Conservation (phyloP, 805 yeast genomes). For the Hanseniaspora hatyaiensis region DNA sequence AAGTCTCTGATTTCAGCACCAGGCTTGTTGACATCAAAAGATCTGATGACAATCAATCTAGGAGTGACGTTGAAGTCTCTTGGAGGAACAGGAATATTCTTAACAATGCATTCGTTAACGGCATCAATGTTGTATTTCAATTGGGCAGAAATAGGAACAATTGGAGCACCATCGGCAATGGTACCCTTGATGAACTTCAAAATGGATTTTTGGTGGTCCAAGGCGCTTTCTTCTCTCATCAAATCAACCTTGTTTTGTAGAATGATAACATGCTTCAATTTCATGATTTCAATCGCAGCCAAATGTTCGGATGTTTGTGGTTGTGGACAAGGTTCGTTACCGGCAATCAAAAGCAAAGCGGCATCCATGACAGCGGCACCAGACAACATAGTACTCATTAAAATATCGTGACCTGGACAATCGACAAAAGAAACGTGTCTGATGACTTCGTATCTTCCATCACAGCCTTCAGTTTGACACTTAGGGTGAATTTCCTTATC, state of each 20-base stretch:
- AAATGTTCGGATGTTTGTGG: constrained; percentile 98
- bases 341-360: constrained; percentile 88
- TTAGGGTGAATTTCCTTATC: constrained; percentile 91
- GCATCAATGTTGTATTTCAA: constrained; percentile 97
- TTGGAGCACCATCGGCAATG: constrained; percentile 97
- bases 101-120: constrained; percentile 90
- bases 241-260: constrained; percentile 96
- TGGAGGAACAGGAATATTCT: constrained; percentile 85
- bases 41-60: constrained; percentile 89
- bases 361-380: constrained; percentile 99
- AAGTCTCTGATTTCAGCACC: constrained; percentile 94
- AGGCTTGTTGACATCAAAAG: constrained; percentile 97
- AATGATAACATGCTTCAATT: constrained; percentile 88
- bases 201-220: constrained; percentile 89
- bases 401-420: constrained; percentile 99
- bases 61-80: constrained; percentile 93
- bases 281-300: constrained; percentile 99
- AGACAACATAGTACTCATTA: constrained; percentile 99
- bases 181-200: constrained; percentile 92
- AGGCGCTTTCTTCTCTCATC: constrained; percentile 93
- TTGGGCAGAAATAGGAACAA: constrained; percentile 97
- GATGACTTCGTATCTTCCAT: constrained; percentile 76
- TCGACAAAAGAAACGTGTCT: constrained; percentile 98
- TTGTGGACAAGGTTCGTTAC: constrained; percentile 98
- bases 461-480: constrained; percentile 77